These are phyloP conservation scores for Globisporangium okanoganense DNA, from an alignment of 352 stramenopile genomes.

Conservation along the genomic window DNA sequence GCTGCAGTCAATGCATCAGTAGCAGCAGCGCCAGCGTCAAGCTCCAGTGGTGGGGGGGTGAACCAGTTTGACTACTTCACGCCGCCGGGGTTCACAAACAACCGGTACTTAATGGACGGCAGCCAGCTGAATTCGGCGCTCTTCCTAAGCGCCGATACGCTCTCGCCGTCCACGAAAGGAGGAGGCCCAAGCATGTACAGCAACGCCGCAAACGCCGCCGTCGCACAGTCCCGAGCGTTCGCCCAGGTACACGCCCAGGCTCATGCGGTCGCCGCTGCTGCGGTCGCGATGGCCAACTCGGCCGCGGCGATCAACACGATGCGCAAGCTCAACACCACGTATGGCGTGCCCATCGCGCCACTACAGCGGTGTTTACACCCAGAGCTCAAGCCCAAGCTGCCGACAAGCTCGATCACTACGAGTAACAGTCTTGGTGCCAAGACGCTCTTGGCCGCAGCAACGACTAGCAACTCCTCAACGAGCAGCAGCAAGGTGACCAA, in stretches of 20 bases:
- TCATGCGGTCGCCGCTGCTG: constrained; percentile 31
- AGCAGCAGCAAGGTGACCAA: constrained; percentile 36
- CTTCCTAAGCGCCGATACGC: constrained; percentile 40
- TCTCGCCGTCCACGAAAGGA: constrained; percentile 37
- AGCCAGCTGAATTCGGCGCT: constrained; percentile 24
- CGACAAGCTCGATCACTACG: constrained; percentile 13
- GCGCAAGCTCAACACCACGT: constrained; percentile 48
- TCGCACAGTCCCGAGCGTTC: constrained; percentile 16
- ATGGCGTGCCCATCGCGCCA: constrained; percentile 47
- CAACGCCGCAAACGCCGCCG: not conserved
- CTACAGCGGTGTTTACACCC: constrained; percentile 32
- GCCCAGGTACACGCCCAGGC: constrained; percentile 22
- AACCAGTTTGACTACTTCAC: constrained; percentile 59
- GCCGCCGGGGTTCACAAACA: constrained; percentile 37
- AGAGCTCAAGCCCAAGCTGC: constrained; percentile 41
- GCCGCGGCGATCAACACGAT: constrained; percentile 48
- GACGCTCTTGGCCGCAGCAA: constrained; percentile 3
- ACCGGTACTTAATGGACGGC: constrained; percentile 28
- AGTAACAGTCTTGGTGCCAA: constrained; percentile 11
- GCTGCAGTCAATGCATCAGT: not conserved
- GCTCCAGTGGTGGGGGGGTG: constrained; percentile 3
- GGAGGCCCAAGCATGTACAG: constrained; percentile 14
- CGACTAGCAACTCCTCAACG: not conserved
- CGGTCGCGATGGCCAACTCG: constrained; percentile 55
- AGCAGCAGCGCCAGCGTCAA: not conserved